A percentile compares a stretch with the other conserved stretches of the same genome.
These are phyloP conservation scores for Alternaria burnsii DNA, from an alignment of 2,329 filamentous ascomycete species.

Conservation along the genomic window DNA sequence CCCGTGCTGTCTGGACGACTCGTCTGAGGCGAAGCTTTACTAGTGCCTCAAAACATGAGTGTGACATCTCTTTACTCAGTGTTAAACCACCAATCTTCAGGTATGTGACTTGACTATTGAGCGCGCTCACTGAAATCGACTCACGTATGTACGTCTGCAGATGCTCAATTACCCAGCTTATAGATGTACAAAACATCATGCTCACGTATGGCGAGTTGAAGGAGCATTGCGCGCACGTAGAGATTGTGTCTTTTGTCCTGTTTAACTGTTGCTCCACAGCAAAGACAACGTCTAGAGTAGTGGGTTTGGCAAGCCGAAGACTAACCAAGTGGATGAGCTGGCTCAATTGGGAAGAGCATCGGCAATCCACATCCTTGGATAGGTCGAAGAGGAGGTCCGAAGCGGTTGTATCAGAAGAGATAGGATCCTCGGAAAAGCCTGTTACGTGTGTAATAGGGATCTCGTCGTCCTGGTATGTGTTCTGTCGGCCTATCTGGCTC, in stretches of 20 bases:
- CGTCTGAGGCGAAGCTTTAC: neutral
- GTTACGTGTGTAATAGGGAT: neutral
- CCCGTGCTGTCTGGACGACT: neutral
- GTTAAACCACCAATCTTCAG: neutral
- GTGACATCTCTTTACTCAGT: conserved; percentile 1
- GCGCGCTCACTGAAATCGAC: neutral
- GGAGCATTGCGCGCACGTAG: neutral
- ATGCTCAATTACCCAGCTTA: conserved; percentile 3
- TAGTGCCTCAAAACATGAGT: neutral
- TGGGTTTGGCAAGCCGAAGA: neutral
- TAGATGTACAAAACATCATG: conserved; percentile 1
- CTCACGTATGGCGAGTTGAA: neutral
- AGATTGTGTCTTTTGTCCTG: neutral
- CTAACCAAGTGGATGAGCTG: neutral
- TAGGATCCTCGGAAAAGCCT: neutral
- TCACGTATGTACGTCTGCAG: neutral
- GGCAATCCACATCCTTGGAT: conserved; percentile 2
- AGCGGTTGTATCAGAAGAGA: neutral
- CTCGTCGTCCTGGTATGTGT: neutral
- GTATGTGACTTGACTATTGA: neutral
- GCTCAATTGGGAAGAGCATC: neutral
- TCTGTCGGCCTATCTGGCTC: neutral
- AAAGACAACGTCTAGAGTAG: neutral
- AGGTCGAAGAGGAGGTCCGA: neutral
- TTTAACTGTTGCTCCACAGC: neutral